A percentile compares a stretch with the other conserved stretches of the same genome.
These are phyloP conservation scores for Thelonectria olida DNA, from an alignment of 2,329 filamentous ascomycete genomes.

Conservation along the genomic window DNA sequence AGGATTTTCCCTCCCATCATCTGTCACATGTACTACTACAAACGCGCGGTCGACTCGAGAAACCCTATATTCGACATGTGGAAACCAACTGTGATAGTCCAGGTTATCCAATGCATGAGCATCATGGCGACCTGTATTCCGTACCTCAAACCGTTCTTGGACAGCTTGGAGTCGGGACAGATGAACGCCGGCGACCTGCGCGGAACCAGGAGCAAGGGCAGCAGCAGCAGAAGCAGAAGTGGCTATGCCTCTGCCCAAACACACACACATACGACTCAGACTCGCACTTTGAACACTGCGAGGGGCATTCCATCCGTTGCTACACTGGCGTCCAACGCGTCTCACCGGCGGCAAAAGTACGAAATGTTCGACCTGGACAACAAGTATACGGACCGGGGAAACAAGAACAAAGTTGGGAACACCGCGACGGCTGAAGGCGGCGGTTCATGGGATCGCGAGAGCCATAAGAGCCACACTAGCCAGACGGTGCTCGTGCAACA, in stretches of 20 bases:
- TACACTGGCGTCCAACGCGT: constrained; percentile 20
- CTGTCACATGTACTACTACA: constrained; percentile 31
- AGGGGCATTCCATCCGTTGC: constrained; percentile 11
- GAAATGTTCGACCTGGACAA: constrained; percentile 30
- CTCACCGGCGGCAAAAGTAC: constrained; percentile 24
- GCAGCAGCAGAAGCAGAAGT: constrained; percentile 24
- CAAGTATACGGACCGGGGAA: constrained; percentile 3
- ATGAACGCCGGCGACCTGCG: constrained; percentile 28
- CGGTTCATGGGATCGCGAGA: constrained; percentile 32
- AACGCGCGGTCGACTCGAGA: constrained; percentile 10
- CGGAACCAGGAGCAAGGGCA: constrained; percentile 22
- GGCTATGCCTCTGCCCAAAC: constrained; percentile 1
- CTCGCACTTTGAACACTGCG: not conserved
- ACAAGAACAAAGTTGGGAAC: constrained; percentile 4
- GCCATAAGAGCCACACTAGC: constrained; percentile 34
- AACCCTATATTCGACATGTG: constrained; percentile 33
- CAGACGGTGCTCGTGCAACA: constrained; percentile 34
- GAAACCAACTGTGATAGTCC: constrained; percentile 24
- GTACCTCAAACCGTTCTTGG: constrained; percentile 34
- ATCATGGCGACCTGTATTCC: constrained; percentile 33
- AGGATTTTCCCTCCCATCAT: constrained; percentile 32
- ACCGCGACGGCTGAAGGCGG: constrained; percentile 12
- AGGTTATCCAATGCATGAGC: constrained; percentile 34
- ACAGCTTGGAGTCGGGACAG: constrained; percentile 34
- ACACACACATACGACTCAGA: not conserved